phyloP scores from a whole-genome alignment of 1,284 basidiomycete species.

The Trichosporon ovoides region DNA sequence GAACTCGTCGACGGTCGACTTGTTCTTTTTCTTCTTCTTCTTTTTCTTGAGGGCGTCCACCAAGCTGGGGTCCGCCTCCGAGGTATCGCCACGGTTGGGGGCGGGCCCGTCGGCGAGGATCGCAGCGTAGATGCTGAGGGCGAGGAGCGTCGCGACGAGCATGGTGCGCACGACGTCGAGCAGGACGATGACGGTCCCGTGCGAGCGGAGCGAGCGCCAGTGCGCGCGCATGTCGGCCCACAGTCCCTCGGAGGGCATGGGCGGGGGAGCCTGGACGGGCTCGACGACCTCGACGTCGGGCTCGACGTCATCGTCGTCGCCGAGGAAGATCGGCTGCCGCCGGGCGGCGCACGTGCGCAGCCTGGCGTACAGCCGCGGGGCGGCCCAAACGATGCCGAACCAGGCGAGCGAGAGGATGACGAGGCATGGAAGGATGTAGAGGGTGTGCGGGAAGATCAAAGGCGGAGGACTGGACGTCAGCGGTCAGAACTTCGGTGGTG shows the following conservation, averaged over 20 bases:
- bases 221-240: slow-evolving; percentile 41
- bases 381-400: slow-evolving; percentile 24
- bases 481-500: not conserved
- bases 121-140: slow-evolving; percentile 43
- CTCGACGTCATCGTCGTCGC: slow-evolving; percentile 21
- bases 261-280: slow-evolving; percentile 25
- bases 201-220: slow-evolving; percentile 33
- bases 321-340: slow-evolving; percentile 27
- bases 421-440: slow-evolving; percentile 43
- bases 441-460: slow-evolving; percentile 33
- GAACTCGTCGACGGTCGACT: slow-evolving; percentile 37
- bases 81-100: not conserved
- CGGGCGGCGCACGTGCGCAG: not conserved
- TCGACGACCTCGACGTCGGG: slow-evolving; percentile 17
- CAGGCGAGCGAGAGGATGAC: slow-evolving; percentile 34
- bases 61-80: not conserved
- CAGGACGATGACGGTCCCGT: slow-evolving; percentile 39
- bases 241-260: slow-evolving; percentile 43
- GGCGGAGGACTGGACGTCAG: slow-evolving; percentile 30
- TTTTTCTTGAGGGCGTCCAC: slow-evolving; percentile 28
- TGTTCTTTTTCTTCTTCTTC: slow-evolving; percentile 39
- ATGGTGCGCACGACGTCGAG: slow-evolving; percentile 40
- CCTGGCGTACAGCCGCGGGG: not conserved
- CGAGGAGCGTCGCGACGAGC: slow-evolving; percentile 39
- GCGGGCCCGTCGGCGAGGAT: slow-evolving; percentile 41